phyloP scores from a whole-genome alignment of 495 filamentous ascomycete species.

The Penicillium crystallinum region DNA sequence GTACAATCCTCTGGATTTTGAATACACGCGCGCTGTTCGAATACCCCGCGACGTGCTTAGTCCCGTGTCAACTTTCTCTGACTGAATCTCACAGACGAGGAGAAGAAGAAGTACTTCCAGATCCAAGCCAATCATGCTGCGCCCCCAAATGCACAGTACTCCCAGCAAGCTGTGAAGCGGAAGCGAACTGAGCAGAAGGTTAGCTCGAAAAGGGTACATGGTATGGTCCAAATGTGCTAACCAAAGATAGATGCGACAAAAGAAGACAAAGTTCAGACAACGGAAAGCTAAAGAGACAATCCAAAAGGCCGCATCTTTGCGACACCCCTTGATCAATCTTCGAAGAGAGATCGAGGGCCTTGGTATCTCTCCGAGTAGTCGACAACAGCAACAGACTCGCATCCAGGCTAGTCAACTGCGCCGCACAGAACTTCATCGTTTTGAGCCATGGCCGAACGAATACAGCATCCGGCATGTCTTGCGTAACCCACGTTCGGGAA shows the following conservation, averaged over 20 bases:
- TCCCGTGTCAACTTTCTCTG: background rate
- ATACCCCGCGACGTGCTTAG: too few relatives aligned
- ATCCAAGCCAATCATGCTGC: constrained; percentile 48
- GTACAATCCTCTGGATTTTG: background rate
- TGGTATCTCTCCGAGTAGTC: constrained; percentile 7
- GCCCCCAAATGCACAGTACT: constrained; percentile 39
- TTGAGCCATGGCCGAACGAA: constrained; percentile 29
- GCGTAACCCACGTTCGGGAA: constrained; percentile 32
- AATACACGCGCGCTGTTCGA: background rate
- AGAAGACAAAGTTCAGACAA: constrained; percentile 20
- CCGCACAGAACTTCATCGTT: constrained; percentile 28
- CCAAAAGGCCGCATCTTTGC: constrained; percentile 23
- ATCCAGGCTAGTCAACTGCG: constrained; percentile 32
- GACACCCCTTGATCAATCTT: constrained; percentile 24
- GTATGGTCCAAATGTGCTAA: constrained; percentile 5
- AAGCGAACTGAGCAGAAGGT: constrained; percentile 36
- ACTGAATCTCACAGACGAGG: constrained; percentile 29
- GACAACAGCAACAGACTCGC: constrained; percentile 24
- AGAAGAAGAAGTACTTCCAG: constrained; percentile 56
- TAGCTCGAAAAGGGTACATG: background rate
- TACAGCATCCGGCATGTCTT: constrained; percentile 33
- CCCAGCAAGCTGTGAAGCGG: constrained; percentile 42
- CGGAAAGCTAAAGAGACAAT: constrained; percentile 33
- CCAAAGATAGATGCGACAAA: constrained; percentile 23
- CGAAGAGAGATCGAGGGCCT: constrained; percentile 26